Evolutionary conservation across 345 rosid genomes (phyloP).

Genomic region (Noccaea bulbosa): DNA sequence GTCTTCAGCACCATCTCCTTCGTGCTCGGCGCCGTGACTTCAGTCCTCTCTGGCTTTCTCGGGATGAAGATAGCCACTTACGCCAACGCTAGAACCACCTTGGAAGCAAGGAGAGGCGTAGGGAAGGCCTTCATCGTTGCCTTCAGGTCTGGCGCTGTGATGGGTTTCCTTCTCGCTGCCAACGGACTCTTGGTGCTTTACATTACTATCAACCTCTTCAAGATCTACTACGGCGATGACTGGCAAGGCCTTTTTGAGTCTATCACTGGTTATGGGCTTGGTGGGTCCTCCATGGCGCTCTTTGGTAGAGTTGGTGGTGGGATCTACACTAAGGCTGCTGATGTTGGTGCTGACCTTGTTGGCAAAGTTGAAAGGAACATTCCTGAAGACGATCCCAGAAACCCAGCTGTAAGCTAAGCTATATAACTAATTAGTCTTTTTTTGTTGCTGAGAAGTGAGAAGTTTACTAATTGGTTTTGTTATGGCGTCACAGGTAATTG

Average conservation of each 20-base stretch:
- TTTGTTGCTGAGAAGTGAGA: no score
- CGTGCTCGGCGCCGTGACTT: conserved; percentile 74
- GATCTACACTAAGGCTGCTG: conserved; percentile 75
- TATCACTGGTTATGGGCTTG: conserved; percentile 80
- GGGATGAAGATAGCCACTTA: conserved; percentile 95
- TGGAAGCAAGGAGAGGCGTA: conserved; percentile 91
- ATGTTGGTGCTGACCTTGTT: conserved; percentile 81
- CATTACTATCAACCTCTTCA: conserved; percentile 63
- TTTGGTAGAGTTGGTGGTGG: conserved; percentile 85
- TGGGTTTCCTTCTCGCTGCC: conserved; percentile 80
- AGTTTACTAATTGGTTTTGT: background rate
- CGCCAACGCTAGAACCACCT: conserved; percentile 90
- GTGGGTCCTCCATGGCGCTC: conserved; percentile 84
- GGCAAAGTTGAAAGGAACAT: conserved; percentile 79
- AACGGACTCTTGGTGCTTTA: conserved; percentile 70
- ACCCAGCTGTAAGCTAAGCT: conserved; percentile 80
- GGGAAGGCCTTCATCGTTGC: conserved; percentile 77
- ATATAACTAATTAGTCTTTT: no score
- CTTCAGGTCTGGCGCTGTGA: conserved; percentile 77
- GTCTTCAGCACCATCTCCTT: conserved; percentile 77
- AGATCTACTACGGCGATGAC: conserved; percentile 69
- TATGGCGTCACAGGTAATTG: conserved; percentile 56
- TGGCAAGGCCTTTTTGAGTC: conserved; percentile 81
- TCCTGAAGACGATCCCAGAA: conserved; percentile 77
- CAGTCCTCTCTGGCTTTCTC: conserved; percentile 84